Evolutionary conservation across 2,329 filamentous ascomycete genomes (phyloP), one percentile per base, ranked within the genome.

Genomic region (Aspergillus japonicus): DNA sequence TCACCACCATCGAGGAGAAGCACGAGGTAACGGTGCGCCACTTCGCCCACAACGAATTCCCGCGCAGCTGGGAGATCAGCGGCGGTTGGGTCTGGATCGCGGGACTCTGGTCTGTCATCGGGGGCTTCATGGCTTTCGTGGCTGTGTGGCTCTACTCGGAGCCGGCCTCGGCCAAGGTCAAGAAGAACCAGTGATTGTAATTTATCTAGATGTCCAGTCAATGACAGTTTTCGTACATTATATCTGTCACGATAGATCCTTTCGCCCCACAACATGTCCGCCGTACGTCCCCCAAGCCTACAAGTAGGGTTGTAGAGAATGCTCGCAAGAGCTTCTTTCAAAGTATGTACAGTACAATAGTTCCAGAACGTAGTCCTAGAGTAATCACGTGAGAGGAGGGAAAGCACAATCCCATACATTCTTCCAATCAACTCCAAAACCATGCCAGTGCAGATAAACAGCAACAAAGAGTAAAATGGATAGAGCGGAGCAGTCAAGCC

Each of bases 1-100:
- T 96, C 68, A 95, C 87, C 70, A 89, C 88, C 74, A 75, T 99
- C 56, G 93, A 97, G 73, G 92, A 97, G 82, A 98, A 98, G 86
- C 86, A 88, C 68, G 95, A 94, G 23, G 93, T 98, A 56, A 96
- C 93, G 0, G 92, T 99, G 33, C 87, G 95, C 50, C 95, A 99
- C 81, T 95, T 96, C 79, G 95, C 95, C 7, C 95, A 99, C 82
- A 89, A 99, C 75, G 95, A 99, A 82, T 99, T 90, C 86, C 91
- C 92, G 33, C 86, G 95, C 69, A 96, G 91, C 76, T 98, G 87
- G 81, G 86, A 85, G 73, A 99, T 99, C 74, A 91, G 85, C 62
- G 93, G 89, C 47, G 94, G 92, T 3, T 98, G 92, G 91, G 92
- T 94, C 11, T 98, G 94, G 91, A 91, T 99, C 72, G 84, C 88